Evolutionary conservation across 192 early-diverging fungal species (phyloP).

Genomic region (Dimargaris xerosporica): DNA sequence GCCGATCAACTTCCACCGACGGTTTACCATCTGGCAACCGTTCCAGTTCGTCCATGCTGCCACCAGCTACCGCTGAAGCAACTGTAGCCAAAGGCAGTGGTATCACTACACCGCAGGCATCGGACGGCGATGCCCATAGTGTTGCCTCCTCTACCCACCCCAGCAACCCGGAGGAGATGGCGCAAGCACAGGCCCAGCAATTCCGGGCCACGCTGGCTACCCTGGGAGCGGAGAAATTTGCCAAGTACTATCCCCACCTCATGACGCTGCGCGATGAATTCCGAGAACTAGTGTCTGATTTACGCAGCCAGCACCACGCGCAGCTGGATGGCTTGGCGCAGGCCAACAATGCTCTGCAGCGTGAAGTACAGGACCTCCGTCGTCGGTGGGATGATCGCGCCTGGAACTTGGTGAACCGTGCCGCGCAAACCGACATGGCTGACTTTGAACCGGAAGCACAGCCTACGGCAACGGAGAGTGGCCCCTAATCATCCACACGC

Average conservation of each 20-base stretch:
- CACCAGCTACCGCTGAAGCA: background rate
- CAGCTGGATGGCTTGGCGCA: slow-evolving; percentile 1
- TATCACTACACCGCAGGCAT: background rate
- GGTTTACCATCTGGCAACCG: background rate
- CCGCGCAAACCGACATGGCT: background rate
- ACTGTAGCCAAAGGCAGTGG: background rate
- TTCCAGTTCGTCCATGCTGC: background rate
- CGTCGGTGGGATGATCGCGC: background rate
- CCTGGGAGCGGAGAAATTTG: background rate
- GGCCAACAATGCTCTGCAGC: background rate
- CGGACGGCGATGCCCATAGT: background rate
- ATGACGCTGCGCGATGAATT: slow-evolving; percentile 3
- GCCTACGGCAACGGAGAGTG: too few species aligned
- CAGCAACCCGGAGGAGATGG: background rate
- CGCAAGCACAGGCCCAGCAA: background rate
- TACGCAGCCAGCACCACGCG: slow-evolving; percentile 1
- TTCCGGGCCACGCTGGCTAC: background rate
- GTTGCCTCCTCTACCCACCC: background rate
- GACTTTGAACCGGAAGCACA: too few species aligned
- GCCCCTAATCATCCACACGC: too few species aligned
- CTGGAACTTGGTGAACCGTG: background rate
- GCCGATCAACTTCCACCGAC: too few species aligned
- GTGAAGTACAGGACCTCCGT: background rate
- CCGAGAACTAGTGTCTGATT: background rate
- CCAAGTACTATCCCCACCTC: slow-evolving; percentile 6